phyloP scores from a whole-genome alignment of 768 basidiomycete species.

The Psilocybe cubensis region DNA sequence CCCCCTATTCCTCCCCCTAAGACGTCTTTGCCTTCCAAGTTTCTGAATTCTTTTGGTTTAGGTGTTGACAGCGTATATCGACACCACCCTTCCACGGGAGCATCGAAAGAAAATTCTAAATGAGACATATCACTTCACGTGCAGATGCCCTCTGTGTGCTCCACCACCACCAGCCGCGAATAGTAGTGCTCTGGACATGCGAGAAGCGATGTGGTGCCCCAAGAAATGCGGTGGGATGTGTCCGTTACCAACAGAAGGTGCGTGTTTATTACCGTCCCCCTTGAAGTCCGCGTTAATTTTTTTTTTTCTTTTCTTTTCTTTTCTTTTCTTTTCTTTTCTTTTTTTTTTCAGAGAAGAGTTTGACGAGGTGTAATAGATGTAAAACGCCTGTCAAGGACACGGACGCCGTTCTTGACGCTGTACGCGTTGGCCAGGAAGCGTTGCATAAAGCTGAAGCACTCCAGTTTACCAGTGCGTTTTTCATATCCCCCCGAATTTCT shows the following conservation, averaged over 20 bases:
- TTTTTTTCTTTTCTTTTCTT: too few species aligned
- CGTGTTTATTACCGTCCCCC: conserved; percentile 2
- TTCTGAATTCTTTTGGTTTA: conserved; percentile 27
- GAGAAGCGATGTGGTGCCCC: conserved; percentile 73
- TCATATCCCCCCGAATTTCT: neutral
- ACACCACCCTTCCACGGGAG: conserved; percentile 69
- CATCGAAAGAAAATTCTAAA: conserved; percentile 59
- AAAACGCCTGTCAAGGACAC: conserved; percentile 48
- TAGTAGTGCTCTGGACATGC: conserved; percentile 52
- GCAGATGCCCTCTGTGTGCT: conserved; percentile 66
- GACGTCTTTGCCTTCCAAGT: conserved; percentile 4
- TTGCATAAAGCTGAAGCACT: conserved; percentile 70
- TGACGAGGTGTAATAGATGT: conserved; percentile 60
- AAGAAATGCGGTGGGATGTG: conserved; percentile 69
- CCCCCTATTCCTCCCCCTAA: too few species aligned
- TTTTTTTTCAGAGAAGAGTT: conserved; percentile 46
- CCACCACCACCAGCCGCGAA: too few species aligned
- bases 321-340: too few species aligned
- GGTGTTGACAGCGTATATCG: conserved; percentile 86
- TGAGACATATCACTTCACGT: conserved; percentile 81
- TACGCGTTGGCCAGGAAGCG: conserved; percentile 73
- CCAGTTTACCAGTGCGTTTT: conserved; percentile 62
- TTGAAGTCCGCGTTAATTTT: too few species aligned
- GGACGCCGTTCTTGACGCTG: conserved; percentile 61
- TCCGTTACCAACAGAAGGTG: conserved; percentile 64